Evolutionary conservation across 2,329 filamentous ascomycete species (phyloP), one percentile per base, ranked within the genome.

Genomic region (Cryphonectria parasitica): DNA sequence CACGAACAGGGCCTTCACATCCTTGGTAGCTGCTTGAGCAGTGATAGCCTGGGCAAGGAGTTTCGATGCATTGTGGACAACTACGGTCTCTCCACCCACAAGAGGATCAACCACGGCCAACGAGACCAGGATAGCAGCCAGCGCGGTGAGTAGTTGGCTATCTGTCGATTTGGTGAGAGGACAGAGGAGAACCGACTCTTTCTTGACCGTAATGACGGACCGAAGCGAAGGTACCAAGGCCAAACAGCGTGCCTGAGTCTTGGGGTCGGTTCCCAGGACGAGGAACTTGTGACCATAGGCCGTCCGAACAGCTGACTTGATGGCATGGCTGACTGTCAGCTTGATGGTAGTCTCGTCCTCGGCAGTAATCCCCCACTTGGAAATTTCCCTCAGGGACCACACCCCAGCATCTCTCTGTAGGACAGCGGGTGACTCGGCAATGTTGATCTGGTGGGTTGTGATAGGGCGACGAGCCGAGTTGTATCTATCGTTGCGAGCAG

Each of bases 401-500:
- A 2, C n/a, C 52, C 13, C 3, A 43, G 36, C 15, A 19, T 41
- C 60, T n/a, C 34, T n/a, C 22, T 25, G 61, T 10, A 63, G 36
- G 22, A 15, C 36, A 22, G 39, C 34, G n/a, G 36, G 19, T 7
- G 36, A 43, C 34, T 43, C 22, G 39, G 19, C 36, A 6, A 43
- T 63, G 7, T 39, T 45, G 3, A 54, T 36, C 31, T 41, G 45
- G 45, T 25, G 11, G 13, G 45, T 19, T 13, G 11, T 25, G 8
- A 69, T 54, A 7, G 45, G 5, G 15, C 67, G 60, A 11, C 45
- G 41, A 10, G 61, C 60, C 1, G 73, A 70, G 61, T 75, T 75
- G 49, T 75, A 74, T 8, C 75, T 74, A 34, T 74, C 71, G 45
- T 76, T 76, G 4, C 69, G 63, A 28, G 69, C 67, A 3, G 56